A percentile compares a stretch with the other conserved stretches of the same genome.
These are phyloP conservation scores for Magnolia changhungtana DNA, from an alignment of 164 flowering plant species.

Conservation along the genomic window DNA sequence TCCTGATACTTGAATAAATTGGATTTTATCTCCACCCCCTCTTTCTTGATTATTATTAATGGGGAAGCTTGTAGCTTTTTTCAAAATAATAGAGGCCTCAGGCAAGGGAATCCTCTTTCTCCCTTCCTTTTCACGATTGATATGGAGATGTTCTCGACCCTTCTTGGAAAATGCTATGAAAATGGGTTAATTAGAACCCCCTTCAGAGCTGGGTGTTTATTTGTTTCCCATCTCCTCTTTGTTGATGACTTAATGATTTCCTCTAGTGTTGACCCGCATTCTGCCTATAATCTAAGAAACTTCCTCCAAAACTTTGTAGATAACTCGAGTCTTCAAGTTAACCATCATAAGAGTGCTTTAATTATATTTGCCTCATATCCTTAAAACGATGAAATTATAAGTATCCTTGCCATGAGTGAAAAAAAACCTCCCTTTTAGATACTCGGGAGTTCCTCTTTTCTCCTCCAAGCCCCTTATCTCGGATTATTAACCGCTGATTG, in stretches of 20 bases:
- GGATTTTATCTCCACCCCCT: neutral
- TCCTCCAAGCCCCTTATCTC: neutral
- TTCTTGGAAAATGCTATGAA: neutral
- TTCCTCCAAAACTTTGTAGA: neutral
- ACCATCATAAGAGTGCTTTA: neutral
- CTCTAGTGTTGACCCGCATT: neutral
- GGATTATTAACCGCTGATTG: neutral
- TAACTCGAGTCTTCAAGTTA: neutral
- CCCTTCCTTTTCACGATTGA: neutral
- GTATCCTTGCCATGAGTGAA: neutral
- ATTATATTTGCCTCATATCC: neutral
- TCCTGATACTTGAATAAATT: neutral
- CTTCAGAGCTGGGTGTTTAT: neutral
- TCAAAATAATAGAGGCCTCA: neutral
- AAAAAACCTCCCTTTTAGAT: neutral
- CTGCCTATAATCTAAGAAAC: neutral
- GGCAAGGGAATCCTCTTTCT: neutral
- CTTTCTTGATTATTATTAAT: neutral
- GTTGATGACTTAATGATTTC: neutral
- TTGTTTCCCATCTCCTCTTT: neutral
- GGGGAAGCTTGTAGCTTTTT: neutral
- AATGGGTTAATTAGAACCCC: neutral
- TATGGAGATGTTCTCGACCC: neutral
- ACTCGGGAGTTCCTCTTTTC: neutral
- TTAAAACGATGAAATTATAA: neutral